Base-by-base conservation (phyloP, 371 early-diverging fungal genomes). In the Apophysomyces sp. region DNA sequence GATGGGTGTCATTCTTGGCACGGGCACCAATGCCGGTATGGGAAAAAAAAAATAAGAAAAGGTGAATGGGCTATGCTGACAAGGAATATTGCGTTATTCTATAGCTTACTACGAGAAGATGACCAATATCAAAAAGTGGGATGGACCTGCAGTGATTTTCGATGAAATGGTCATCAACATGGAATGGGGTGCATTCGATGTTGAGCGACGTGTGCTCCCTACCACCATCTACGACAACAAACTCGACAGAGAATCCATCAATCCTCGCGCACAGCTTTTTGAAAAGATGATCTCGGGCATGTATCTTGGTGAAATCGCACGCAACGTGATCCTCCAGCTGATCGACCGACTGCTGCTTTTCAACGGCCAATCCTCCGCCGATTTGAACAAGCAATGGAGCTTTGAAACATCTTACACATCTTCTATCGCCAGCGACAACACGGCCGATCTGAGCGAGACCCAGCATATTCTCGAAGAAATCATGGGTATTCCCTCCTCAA, bases 241-340 rank as follows among this genome's bases (percentile, higher is more conserved):
- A 57, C 74, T 96, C 52, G 94, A 98, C 71, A 81, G 92, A 34
- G 86, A 85, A 63, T 90, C 94, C 8, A 73, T 82, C 30, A 92
- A 96, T 78, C 91, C 93, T 21, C 82, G 86, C 44, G 67, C 80
- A 34, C 96, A 95, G 62, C 82, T 89, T 5, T 92, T 90, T 58
- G 97, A 97, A 77, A 98, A 98, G 79, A 88, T 95, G 89, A 89
- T 96, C 28, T 90, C 94, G 15, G 98, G 98, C 13, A 87, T 95
- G 80, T 98, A 97, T 67, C 76, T 98, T 2, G 98, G 97, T 55
- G 97, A 98, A 71, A 88, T 98, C 49, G 83, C 84, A 0, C 91
- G 97, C 16, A 81, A 87, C 57, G 82, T 89, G 49, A 64, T 92
- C 29, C 65, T 94, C 27, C 84, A 95, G 59, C 81, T 96, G 26